Base-by-base conservation (phyloP, 345 rosid species). In the Luvunga scandens region DNA sequence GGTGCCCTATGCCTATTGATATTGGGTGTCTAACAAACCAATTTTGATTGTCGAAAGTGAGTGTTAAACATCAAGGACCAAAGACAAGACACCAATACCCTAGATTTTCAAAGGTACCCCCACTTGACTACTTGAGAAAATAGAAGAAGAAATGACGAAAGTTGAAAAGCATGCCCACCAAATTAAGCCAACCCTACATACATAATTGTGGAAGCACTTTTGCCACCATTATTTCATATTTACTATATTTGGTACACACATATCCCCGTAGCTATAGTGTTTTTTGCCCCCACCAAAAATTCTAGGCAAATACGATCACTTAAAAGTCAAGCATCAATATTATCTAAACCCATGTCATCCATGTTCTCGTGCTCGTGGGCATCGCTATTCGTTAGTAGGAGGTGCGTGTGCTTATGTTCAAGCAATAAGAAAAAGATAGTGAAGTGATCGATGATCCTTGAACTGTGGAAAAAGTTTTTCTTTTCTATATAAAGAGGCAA, bases 401-500 rank as follows among this genome's bases (percentile, higher is more conserved):
- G 78, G 85, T 81, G 79, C 79, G 84, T 83, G 66, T 73, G 65
- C 38, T 34, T 24, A 66, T 81, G 72, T 67, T 66, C 28, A 68
- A 53, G 65, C 75, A 57, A 24, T 25, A 42, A 64, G 30, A 10
- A 70, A 30, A 71, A 21, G 50, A 45, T 45, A 70, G n/a, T 10
- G 75, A 71, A 53, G 34, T 70, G 74, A 31, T 21, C 2, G 64
- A 53, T 53, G 81, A 81, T 81, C 83, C 88, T 34, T 75, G 57
- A 72, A 81, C 90, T 84, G 88, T 82, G 86, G 86, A 84, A 82
- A 85, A 87, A 87, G 86, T 33, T 75, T 74, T 84, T 82, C 82
- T 82, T 85, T 81, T 78, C 77, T 79, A 72, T 82, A 73, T 84
- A 85, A 84, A 85, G 86, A 80, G 39, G 79, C 83, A 84, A 85